phyloP scores from a whole-genome alignment of 176 grass and related monocot species.

The barley (Hordeum vulgare) region MorexV3_pseudomolecules_assembly NC_058518.1:76365917-76366416 shows the following conservation, averaged over 20 bases:
- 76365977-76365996: too few species aligned
- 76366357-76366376: too few species aligned
- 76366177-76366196: not conserved
- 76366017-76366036: too few species aligned
- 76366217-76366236: rapidly evolving
- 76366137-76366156: not conserved
- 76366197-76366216: rapidly evolving
- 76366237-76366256: not conserved
- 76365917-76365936: too few species aligned
- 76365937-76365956: too few species aligned
- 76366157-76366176: not conserved
- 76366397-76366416: too few species aligned
- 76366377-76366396: too few species aligned
- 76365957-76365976: too few species aligned
- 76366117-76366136: not conserved
- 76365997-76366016: too few species aligned
- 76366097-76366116: not conserved
- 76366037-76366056: too few species aligned
- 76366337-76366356: not conserved
- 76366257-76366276: not conserved
- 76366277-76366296: not conserved
- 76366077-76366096: not conserved
- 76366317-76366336: not conserved
- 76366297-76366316: not conserved
- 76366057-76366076: not conserved